phyloP scores from a whole-genome alignment of 2,329 filamentous ascomycete genomes.

The Trichophyton simii region DNA sequence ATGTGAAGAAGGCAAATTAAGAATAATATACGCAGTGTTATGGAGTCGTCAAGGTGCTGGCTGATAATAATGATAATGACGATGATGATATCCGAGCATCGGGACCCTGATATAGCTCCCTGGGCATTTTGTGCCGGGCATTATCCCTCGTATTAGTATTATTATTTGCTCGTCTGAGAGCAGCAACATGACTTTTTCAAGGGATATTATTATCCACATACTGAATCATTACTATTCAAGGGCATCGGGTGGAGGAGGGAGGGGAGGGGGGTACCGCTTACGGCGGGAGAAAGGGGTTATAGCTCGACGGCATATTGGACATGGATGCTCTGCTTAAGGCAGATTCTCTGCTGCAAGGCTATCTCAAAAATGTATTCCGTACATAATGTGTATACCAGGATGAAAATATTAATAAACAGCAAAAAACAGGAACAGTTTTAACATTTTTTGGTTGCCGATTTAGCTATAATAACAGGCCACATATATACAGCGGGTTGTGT shows the following conservation, averaged over 20 bases:
- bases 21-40: neutral
- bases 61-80: no score
- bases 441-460: neutral
- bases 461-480: neutral
- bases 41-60: no score
- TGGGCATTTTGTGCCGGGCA: no score
- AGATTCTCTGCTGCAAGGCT: neutral
- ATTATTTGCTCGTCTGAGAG: no score
- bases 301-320: neutral
- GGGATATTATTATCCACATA: no score
- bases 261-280: neutral
- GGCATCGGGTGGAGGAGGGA: no score
- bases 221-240: no score
- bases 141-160: no score
- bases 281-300: neutral
- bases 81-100: no score
- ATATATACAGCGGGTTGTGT: slow-evolving; percentile 1
- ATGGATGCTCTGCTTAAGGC: neutral
- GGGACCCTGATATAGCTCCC: no score
- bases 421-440: neutral
- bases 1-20: neutral
- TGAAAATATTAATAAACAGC: neutral
- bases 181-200: no score
- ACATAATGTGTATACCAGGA: no score
- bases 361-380: neutral